These are phyloP conservation scores for Talaromyces liani DNA, from an alignment of 495 filamentous ascomycete genomes.

Conservation along the genomic window DNA sequence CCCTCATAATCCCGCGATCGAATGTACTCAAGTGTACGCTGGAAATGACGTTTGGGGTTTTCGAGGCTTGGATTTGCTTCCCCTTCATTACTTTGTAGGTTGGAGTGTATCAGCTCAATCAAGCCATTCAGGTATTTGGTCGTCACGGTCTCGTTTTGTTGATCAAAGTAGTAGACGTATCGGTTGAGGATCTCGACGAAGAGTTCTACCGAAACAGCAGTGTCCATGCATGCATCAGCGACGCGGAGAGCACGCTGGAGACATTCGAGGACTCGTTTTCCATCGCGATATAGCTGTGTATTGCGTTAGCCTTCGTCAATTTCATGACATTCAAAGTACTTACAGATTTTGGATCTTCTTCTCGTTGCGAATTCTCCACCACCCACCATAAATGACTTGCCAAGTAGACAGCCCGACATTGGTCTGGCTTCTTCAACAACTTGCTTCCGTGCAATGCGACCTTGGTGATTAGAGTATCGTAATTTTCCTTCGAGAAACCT, in stretches of 20 bases:
- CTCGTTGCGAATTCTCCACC: conserved; percentile 74
- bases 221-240: conserved; percentile 98
- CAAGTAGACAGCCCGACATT: conserved; percentile 92
- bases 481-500: conserved; percentile 91
- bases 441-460: conserved; percentile 95
- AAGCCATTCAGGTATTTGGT: conserved; percentile 97
- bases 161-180: conserved; percentile 99
- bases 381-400: conserved; percentile 98
- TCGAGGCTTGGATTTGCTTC: conserved; percentile 68
- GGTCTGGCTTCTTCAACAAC: conserved; percentile 94
- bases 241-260: conserved; percentile 92
- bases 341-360: conserved; percentile 79
- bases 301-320: conserved; percentile 14
- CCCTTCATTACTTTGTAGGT: conserved; percentile 72
- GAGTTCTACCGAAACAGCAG: conserved; percentile 92
- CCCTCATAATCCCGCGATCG: conserved; percentile 87
- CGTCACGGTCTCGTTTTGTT: conserved; percentile 96
- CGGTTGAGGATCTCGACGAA: conserved; percentile 98
- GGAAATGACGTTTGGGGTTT: conserved; percentile 82
- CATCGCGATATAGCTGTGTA: conserved; percentile 82
- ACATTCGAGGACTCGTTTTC: conserved; percentile 93
- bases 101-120: conserved; percentile 96
- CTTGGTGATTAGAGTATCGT: conserved; percentile 97
- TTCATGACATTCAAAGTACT: conserved; percentile 21
- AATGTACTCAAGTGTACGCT: conserved; percentile 91